phyloP scores from a whole-genome alignment of 805 yeast genomes.

The Myxozyma mucilagina region DNA sequence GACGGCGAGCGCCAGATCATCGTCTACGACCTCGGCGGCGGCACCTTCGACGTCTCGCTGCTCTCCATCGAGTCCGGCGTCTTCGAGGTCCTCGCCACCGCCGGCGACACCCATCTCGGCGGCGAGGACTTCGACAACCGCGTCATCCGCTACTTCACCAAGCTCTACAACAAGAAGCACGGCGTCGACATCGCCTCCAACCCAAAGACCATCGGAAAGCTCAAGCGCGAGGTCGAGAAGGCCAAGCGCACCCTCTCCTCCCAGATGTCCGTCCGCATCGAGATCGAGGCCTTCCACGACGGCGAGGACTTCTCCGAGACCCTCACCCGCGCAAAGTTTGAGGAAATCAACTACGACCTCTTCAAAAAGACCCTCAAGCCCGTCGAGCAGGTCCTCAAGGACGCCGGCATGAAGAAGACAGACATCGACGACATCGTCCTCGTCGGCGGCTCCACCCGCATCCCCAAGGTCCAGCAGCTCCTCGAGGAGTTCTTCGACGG shows the following conservation, averaged over 20 bases:
- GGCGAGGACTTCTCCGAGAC: slow-evolving; percentile 96
- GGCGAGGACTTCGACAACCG: slow-evolving; percentile 99
- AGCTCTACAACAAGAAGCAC: slow-evolving; percentile 95
- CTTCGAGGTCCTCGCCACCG: slow-evolving; percentile 94
- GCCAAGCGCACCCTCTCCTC: slow-evolving; percentile 96
- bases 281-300: slow-evolving; percentile 90
- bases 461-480: slow-evolving; percentile 95
- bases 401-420: slow-evolving; percentile 81
- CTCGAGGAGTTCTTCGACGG: slow-evolving; percentile 88
- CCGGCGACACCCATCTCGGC: slow-evolving; percentile 90
- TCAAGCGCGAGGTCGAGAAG: slow-evolving; percentile 97
- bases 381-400: slow-evolving; percentile 92
- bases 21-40: slow-evolving; percentile 97
- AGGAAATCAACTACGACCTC: slow-evolving; percentile 88
- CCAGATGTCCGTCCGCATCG: slow-evolving; percentile 93
- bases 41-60: slow-evolving; percentile 96
- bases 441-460: slow-evolving; percentile 99
- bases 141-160: slow-evolving; percentile 87
- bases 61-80: slow-evolving; percentile 93
- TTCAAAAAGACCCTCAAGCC: slow-evolving; percentile 95
- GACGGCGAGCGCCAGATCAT: slow-evolving; percentile 76
- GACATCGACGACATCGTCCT: slow-evolving; percentile 93
- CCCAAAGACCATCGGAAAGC: slow-evolving; percentile 84
- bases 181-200: slow-evolving; percentile 78
- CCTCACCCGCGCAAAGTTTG: slow-evolving; percentile 95